phyloP scores from a whole-genome alignment of 805 yeast genomes.

The Lachancea sp. region DNA sequence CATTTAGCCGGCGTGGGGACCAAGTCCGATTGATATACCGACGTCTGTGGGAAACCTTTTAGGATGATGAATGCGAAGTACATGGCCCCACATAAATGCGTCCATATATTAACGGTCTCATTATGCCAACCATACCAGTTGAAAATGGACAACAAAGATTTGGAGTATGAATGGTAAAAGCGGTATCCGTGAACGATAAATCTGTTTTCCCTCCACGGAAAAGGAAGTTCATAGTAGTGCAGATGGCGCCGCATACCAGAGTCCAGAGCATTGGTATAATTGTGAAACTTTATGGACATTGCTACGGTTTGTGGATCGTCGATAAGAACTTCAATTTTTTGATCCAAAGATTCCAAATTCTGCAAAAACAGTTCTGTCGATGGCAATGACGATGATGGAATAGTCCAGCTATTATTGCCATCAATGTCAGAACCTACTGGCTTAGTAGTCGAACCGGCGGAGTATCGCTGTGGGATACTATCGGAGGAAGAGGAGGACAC shows the following conservation, averaged over 20 bases:
- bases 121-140: constrained; percentile 53
- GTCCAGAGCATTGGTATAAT: constrained; percentile 41
- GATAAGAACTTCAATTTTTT: constrained; percentile 7
- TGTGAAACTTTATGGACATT: constrained; percentile 34
- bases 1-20: constrained; percentile 28
- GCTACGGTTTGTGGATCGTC: constrained; percentile 10
- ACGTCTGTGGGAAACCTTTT: constrained; percentile 58
- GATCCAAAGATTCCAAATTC: constrained; percentile 9
- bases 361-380: constrained; percentile 9
- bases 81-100: constrained; percentile 70
- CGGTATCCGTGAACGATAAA: constrained; percentile 81
- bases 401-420: not conserved
- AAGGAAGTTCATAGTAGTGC: constrained; percentile 82
- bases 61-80: constrained; percentile 50
- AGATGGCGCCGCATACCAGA: constrained; percentile 44
- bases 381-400: constrained; percentile 4
- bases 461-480: not conserved
- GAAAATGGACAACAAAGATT: constrained; percentile 57
- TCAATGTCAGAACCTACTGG: no score
- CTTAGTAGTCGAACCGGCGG: not conserved
- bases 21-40: constrained; percentile 44
- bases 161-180: constrained; percentile 57
- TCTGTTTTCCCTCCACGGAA: constrained; percentile 89
- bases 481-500: constrained; percentile 7
- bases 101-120: constrained; percentile 91